Evolutionary conservation across 805 yeast species (phyloP).

Genomic region (Pichia cephalocereana): DNA sequence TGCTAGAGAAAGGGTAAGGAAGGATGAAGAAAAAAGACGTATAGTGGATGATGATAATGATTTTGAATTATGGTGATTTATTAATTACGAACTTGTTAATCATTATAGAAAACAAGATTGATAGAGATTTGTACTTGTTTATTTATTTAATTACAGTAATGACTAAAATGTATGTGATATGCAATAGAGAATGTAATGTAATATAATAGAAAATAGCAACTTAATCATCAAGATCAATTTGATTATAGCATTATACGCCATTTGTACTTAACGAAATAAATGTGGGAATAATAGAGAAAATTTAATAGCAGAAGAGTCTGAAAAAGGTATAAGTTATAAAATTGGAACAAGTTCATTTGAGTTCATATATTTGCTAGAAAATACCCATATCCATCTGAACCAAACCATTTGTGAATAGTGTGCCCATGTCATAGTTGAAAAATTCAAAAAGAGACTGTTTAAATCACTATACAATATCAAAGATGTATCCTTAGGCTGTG

Average conservation of each 20-base stretch:
- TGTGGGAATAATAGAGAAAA: neutral
- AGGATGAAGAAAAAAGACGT: slow-evolving; percentile 8
- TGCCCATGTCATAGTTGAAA: slow-evolving; percentile 71
- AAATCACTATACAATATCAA: slow-evolving; percentile 32
- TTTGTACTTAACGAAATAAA: neutral
- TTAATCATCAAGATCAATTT: too few species aligned
- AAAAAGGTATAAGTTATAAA: neutral
- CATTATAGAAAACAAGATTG: neutral
- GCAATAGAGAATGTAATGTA: too few species aligned
- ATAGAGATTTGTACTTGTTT: too few species aligned
- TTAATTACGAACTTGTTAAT: neutral
- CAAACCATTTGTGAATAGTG: slow-evolving; percentile 91
- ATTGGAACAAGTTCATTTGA: slow-evolving; percentile 51
- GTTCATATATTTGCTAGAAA: slow-evolving; percentile 66
- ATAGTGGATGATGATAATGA: slow-evolving; percentile 24
- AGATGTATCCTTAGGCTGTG: slow-evolving; percentile 14
- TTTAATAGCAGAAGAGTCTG: neutral
- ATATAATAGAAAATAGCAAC: too few species aligned
- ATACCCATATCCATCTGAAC: slow-evolving; percentile 88
- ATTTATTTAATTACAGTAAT: too few species aligned
- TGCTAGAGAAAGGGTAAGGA: slow-evolving; percentile 8
- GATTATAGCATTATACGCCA: too few species aligned
- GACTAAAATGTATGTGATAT: too few species aligned
- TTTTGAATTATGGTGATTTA: slow-evolving; percentile 19
- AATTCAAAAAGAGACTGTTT: slow-evolving; percentile 31